Evolutionary conservation across 495 filamentous ascomycete genomes (phyloP).

Genomic region (Aspergillus indologenus): DNA sequence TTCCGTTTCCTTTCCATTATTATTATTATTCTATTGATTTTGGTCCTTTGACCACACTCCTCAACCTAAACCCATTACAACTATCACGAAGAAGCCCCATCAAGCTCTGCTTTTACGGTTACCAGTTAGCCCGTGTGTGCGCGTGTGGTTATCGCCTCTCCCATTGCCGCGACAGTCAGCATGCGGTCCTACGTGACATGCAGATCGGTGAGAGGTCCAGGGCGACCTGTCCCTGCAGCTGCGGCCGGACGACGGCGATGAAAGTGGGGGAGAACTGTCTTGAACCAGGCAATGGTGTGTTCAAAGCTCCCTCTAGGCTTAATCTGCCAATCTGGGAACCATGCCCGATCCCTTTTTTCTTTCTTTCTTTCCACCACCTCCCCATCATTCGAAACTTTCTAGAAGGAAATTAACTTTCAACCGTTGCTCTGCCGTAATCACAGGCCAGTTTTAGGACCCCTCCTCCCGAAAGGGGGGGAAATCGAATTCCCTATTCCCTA

Average conservation of each 20-base stretch:
- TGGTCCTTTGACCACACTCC: too few relatives aligned
- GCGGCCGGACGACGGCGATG: background rate
- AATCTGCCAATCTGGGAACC: slow-evolving; percentile 4
- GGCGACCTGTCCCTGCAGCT: slow-evolving; percentile 1
- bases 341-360: slow-evolving; percentile 4
- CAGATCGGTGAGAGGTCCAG: slow-evolving; percentile 2
- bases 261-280: slow-evolving; percentile 1
- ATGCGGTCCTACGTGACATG: slow-evolving; percentile 21
- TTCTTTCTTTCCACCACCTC: background rate
- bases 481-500: background rate
- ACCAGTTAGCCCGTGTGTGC: slow-evolving; percentile 2
- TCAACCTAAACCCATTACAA: too few relatives aligned
- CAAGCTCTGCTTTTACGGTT: background rate
- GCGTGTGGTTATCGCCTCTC: too few relatives aligned
- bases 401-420: slow-evolving; percentile 30
- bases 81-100: too few relatives aligned
- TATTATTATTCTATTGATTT: too few relatives aligned
- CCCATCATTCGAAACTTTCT: slow-evolving; percentile 27
- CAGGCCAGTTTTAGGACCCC: background rate
- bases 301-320: slow-evolving; percentile 11
- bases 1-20: too few relatives aligned
- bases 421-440: slow-evolving; percentile 20
- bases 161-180: slow-evolving; percentile 7
- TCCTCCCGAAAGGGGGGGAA: slow-evolving; percentile 13
- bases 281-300: slow-evolving; percentile 8